Percentiles rank a stretch among this genome's conserved stretches.
Conservation (phyloP, 176 grass and related monocot genomes). For the Juncus effusus region DNA sequence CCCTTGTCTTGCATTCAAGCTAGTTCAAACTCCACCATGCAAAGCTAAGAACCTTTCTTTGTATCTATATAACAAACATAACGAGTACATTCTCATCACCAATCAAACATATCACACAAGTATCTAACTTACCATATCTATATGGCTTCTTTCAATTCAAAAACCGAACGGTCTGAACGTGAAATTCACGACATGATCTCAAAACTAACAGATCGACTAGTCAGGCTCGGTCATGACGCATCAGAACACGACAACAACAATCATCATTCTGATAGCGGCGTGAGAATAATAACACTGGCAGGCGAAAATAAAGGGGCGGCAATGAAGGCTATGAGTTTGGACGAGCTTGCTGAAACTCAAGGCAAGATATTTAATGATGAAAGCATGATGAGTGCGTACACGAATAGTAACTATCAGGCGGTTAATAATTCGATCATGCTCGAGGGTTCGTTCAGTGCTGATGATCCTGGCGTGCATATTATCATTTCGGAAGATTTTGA, state of each 20-base stretch:
- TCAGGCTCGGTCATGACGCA: constrained; percentile 13
- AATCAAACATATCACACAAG: neutral
- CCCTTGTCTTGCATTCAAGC: constrained; percentile 19
- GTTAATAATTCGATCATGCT: constrained; percentile 91
- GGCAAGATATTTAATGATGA: constrained; percentile 26
- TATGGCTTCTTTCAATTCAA: constrained; percentile 29
- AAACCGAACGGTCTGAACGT: constrained; percentile 21
- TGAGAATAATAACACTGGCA: constrained; percentile 50
- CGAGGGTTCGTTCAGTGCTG: constrained; percentile 52
- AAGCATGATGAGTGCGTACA: constrained; percentile 41
- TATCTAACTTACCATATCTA: neutral
- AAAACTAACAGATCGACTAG: constrained; percentile 59
- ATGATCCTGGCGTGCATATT: constrained; percentile 72
- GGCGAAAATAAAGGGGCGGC: constrained; percentile 64
- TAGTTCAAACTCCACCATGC: neutral
- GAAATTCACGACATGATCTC: constrained; percentile 38
- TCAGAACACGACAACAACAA: neutral
- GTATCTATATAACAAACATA: constrained; percentile 23
- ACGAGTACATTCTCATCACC: neutral
- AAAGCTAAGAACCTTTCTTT: constrained; percentile 22
- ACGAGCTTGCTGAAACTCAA: constrained; percentile 34
- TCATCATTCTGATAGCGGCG: neutral
- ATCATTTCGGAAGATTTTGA: constrained; percentile 43
- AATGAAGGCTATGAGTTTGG: constrained; percentile 35
- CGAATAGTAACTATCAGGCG: constrained; percentile 97